phyloP scores from a whole-genome alignment of 1,284 basidiomycete species.

The Cronartium ribicola region DNA sequence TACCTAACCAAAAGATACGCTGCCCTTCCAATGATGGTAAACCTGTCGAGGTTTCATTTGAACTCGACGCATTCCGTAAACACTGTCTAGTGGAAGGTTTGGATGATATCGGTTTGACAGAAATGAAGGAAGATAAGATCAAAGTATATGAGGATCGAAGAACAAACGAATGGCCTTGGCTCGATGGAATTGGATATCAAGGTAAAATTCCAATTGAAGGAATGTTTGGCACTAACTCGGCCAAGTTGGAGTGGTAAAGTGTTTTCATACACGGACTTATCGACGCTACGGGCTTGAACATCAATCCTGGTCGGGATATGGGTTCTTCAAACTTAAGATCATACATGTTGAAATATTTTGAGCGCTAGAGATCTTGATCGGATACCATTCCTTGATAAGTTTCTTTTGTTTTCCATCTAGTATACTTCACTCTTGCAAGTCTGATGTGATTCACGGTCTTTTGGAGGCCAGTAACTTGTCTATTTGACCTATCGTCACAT shows the following conservation, averaged over 20 bases:
- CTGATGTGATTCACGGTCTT: no score
- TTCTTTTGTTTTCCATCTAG: no score
- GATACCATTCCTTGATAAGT: no score
- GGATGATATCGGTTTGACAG: conserved; percentile 70
- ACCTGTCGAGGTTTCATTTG: conserved; percentile 60
- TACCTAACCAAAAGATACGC: conserved; percentile 64
- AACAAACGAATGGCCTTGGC: conserved; percentile 30
- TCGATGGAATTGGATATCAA: conserved; percentile 34
- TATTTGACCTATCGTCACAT: no score
- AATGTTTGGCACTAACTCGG: neutral
- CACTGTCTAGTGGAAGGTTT: conserved; percentile 89
- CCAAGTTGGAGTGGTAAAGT: conserved; percentile 15
- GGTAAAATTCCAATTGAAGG: conserved; percentile 36
- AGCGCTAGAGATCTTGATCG: no score
- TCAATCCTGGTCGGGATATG: no score
- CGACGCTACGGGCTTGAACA: no score
- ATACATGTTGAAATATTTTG: no score
- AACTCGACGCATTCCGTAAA: conserved; percentile 77
- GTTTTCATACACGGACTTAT: no score
- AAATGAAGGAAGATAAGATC: conserved; percentile 26
- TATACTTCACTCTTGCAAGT: no score
- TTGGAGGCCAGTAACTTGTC: no score
- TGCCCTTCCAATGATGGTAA: neutral
- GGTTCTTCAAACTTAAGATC: no score
- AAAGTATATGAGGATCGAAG: conserved; percentile 24